Evolutionary conservation across 495 filamentous ascomycete genomes (phyloP).

Genomic region (Aspergillus coremiiformis): DNA sequence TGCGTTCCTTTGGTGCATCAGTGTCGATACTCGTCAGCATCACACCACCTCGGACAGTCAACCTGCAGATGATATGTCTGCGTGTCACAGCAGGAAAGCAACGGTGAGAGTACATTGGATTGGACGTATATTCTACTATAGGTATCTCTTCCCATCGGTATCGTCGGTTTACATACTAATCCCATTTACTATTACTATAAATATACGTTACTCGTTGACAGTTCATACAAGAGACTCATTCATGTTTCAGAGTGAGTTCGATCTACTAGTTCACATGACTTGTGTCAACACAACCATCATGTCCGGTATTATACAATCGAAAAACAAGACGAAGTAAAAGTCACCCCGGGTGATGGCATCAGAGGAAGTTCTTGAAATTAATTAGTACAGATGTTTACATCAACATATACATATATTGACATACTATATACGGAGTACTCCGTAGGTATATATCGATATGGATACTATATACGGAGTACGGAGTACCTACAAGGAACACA

Average conservation of each 20-base stretch:
- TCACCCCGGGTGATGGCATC: no score
- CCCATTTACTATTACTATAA: no score
- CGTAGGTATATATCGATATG: no score
- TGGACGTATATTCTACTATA: neutral
- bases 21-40: neutral
- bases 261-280: neutral
- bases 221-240: neutral
- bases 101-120: conserved; percentile 2
- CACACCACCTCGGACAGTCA: conserved; percentile 1
- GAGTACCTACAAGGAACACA: no score
- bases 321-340: no score
- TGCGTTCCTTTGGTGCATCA: neutral
- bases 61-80: conserved; percentile 3
- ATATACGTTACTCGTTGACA: neutral
- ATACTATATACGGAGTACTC: no score
- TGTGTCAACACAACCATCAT: no score
- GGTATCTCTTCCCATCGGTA: neutral
- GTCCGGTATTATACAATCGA: no score
- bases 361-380: no score
- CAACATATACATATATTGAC: no score
- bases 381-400: no score
- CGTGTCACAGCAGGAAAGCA: conserved; percentile 6
- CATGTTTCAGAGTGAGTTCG: neutral
- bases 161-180: neutral
- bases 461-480: no score